Conservation (phyloP, 495 filamentous ascomycete genomes). For the Neurospora sp. region DNA sequence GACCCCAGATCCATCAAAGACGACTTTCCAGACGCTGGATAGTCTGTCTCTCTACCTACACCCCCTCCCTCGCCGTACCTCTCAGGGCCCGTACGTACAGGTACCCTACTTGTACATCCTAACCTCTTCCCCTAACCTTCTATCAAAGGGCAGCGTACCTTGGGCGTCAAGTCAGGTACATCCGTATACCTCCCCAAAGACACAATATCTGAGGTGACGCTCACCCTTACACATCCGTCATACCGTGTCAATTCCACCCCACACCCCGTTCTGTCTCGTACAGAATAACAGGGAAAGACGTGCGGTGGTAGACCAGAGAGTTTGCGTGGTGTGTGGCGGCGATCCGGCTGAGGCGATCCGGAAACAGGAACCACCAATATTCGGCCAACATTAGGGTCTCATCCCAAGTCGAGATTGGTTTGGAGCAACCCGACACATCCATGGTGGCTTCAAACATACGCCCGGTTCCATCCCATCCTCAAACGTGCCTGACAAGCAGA, state of each 20-base stretch:
- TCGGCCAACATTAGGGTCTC: not conserved
- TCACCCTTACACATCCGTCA: not conserved
- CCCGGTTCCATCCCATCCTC: not conserved
- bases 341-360: not conserved
- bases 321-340: not conserved
- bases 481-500: not conserved
- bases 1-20: conserved; percentile 6
- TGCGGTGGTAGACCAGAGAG: not conserved
- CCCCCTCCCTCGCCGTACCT: not conserved
- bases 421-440: not conserved
- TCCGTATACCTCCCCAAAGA: not conserved
- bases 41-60: not conserved
- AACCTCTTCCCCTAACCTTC: not conserved
- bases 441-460: not conserved
- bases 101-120: not conserved
- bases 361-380: not conserved
- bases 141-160: not conserved
- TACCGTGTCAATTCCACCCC: not conserved
- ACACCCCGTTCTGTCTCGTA: not conserved
- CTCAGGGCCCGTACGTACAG: not conserved
- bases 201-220: not conserved
- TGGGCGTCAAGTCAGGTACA: not conserved
- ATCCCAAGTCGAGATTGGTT: not conserved
- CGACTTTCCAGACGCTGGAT: not conserved
- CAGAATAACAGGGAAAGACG: not conserved